A percentile compares a stretch with the other conserved stretches of the same genome.
These are phyloP conservation scores for Diplocarpon rosae DNA, from an alignment of 2,329 filamentous ascomycete genomes.

Conservation along the genomic window DNA sequence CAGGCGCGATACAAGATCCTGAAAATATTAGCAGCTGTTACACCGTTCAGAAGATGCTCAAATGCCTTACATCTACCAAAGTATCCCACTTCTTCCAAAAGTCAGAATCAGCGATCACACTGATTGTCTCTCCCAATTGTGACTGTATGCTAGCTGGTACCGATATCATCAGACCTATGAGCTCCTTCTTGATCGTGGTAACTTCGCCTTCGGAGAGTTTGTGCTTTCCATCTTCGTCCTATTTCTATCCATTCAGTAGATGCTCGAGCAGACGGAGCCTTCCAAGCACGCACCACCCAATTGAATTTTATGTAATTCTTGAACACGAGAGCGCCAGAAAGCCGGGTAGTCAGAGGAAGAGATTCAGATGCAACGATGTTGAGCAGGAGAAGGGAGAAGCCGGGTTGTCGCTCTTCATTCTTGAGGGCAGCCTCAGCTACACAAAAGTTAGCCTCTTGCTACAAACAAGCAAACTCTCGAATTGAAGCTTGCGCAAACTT, in stretches of 20 bases:
- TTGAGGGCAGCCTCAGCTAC: slow-evolving; percentile 74
- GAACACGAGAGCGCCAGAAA: slow-evolving; percentile 86
- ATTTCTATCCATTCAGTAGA: slow-evolving; percentile 13
- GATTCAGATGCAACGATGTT: slow-evolving; percentile 75
- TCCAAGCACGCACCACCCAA: slow-evolving; percentile 55
- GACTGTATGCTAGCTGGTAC: slow-evolving; percentile 80
- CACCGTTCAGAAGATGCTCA: neutral
- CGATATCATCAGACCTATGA: slow-evolving; percentile 93
- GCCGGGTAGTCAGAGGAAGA: slow-evolving; percentile 65
- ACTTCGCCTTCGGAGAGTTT: slow-evolving; percentile 79
- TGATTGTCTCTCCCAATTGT: slow-evolving; percentile 92
- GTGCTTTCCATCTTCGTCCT: slow-evolving; percentile 90
- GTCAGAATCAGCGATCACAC: slow-evolving; percentile 93
- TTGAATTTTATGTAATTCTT: slow-evolving; percentile 96
- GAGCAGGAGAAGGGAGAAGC: slow-evolving; percentile 79
- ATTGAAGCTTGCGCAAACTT: slow-evolving; percentile 25
- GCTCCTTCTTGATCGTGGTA: slow-evolving; percentile 79
- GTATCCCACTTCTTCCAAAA: slow-evolving; percentile 96
- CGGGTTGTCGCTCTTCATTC: slow-evolving; percentile 68
- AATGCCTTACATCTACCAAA: slow-evolving; percentile 58
- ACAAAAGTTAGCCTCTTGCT: slow-evolving; percentile 21
- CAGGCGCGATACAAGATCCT: slow-evolving; percentile 82
- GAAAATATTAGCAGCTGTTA: slow-evolving; percentile 12
- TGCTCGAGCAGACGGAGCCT: neutral
- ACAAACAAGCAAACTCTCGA: slow-evolving; percentile 14